Base-by-base conservation (phyloP, 2,329 filamentous ascomycete species). In the Phialophora tarda region DNA sequence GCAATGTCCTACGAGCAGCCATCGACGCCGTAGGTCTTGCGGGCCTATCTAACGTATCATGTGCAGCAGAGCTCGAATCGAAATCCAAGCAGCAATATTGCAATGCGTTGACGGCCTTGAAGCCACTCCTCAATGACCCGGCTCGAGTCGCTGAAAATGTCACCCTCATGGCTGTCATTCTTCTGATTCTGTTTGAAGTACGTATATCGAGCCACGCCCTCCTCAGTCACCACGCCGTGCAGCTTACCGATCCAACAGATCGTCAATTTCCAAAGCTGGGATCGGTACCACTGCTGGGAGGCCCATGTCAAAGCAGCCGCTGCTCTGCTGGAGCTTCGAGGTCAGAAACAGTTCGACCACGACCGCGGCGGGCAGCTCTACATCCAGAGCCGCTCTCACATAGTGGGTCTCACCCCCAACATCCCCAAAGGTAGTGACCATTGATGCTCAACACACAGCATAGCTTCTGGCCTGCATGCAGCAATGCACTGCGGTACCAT, bases 21-120 rank as follows among this genome's bases (percentile, higher is more conserved):
- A 62, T 65, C 14, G 58, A 62, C 17, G 63, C 63, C 1, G 63
- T 65, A 6, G 63, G 63, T 17, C 44, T 62, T 51, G 58, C 58
- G 11, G 63, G 50, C 11, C 17, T 65, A 23, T 61, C 59, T 11
- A 65, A 65, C 24, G 41, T 62, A 21, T 65, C 47, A n/a, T 41
- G 51, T 23, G 44, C 51, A 2, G 8, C 30, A 11, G 26, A 38
- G 5, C 21, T 61, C 24, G 51, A 55, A 26, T 55, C 53, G 6
- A 61, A 62, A 41, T 55, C 58, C 4, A 47, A 55, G 28, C 53
- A 61, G 21, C 63, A 62, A 21, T 65, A 65, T 17, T 65, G 34
- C 41, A 44, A 24, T 21, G 55, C 60, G 7, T 3, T 64, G 88
- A 84, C 0, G 82, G 84, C 0, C 89, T 89, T 70, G 75, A 90